Evolutionary conservation across 2,329 filamentous ascomycete genomes (phyloP).

Genomic region (Colletotrichum aenigma): DNA sequence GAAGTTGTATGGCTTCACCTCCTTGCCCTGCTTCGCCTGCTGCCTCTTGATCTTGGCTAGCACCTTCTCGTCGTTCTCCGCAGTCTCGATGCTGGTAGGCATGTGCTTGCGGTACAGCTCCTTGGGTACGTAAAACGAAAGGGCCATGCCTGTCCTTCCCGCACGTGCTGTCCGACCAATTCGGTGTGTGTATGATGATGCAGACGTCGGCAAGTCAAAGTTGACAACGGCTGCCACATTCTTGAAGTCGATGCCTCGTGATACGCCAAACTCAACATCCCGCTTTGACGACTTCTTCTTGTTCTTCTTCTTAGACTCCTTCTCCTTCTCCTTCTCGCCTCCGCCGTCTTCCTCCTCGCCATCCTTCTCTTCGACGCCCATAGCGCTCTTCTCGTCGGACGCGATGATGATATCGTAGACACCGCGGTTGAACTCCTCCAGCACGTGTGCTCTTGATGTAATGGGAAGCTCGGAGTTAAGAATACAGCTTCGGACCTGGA

Average conservation of each 20-base stretch:
- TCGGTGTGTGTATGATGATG: conserved; percentile 95
- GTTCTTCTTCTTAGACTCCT: conserved; percentile 55
- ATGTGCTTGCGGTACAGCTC: conserved; percentile 88
- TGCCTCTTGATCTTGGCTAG: conserved; percentile 79
- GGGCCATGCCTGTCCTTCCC: conserved; percentile 88
- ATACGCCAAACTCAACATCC: conserved; percentile 93
- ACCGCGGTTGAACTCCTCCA: conserved; percentile 95
- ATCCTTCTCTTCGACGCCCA: conserved; percentile 66
- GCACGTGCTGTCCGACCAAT: conserved; percentile 93
- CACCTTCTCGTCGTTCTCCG: conserved; percentile 84
- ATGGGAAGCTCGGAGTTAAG: conserved; percentile 94
- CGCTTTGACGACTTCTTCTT: conserved; percentile 66
- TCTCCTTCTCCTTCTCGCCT: conserved; percentile 45
- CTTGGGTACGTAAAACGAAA: conserved; percentile 91
- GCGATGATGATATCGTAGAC: conserved; percentile 99
- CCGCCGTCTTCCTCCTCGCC: conserved; percentile 43
- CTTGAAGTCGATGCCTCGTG: conserved; percentile 83
- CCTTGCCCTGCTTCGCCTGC: conserved; percentile 78
- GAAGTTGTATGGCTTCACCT: conserved; percentile 89
- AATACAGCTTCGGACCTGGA: conserved; percentile 91
- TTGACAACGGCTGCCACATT: conserved; percentile 95
- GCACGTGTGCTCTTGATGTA: conserved; percentile 90
- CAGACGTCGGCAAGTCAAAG: conserved; percentile 88
- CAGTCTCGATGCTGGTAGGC: conserved; percentile 76
- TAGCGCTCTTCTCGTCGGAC: conserved; percentile 86